These are phyloP conservation scores for Inonotus hispidus DNA, from an alignment of 1,284 basidiomycete species.

Conservation along the genomic window DNA sequence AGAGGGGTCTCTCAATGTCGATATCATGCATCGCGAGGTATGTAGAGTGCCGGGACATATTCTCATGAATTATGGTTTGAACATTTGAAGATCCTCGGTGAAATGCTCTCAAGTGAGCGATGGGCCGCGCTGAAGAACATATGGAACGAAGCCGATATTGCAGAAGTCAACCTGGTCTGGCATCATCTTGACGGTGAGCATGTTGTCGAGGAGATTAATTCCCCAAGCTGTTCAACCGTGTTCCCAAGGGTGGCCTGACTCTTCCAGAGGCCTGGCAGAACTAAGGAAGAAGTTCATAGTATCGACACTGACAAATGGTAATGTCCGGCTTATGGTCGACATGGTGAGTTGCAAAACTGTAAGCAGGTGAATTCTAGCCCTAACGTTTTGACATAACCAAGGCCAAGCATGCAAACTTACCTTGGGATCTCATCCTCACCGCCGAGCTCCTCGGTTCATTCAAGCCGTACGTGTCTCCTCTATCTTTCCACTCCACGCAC, in stretches of 20 bases:
- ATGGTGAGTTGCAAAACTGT: slow-evolving; percentile 38
- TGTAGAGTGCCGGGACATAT: no score
- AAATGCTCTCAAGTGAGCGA: slow-evolving; percentile 40
- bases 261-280: slow-evolving; percentile 40
- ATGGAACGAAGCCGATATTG: slow-evolving; percentile 40
- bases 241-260: slow-evolving; percentile 63
- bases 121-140: slow-evolving; percentile 41
- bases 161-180: slow-evolving; percentile 46
- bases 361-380: background rate
- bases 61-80: no score
- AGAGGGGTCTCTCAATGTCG: slow-evolving; percentile 45
- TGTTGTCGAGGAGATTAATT: background rate
- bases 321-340: slow-evolving; percentile 51
- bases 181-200: slow-evolving; percentile 46
- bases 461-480: slow-evolving; percentile 47
- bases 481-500: background rate
- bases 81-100: slow-evolving; percentile 59
- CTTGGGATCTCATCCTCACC: slow-evolving; percentile 60
- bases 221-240: no score
- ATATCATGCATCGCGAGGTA: slow-evolving; percentile 53
- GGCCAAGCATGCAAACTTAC: slow-evolving; percentile 54
- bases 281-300: slow-evolving; percentile 49
- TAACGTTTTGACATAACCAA: slow-evolving; percentile 21
- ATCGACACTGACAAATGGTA: slow-evolving; percentile 57
- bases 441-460: slow-evolving; percentile 52